phyloP scores from a whole-genome alignment of 179 eudicot species.

The Spergularia azorica region DNA sequence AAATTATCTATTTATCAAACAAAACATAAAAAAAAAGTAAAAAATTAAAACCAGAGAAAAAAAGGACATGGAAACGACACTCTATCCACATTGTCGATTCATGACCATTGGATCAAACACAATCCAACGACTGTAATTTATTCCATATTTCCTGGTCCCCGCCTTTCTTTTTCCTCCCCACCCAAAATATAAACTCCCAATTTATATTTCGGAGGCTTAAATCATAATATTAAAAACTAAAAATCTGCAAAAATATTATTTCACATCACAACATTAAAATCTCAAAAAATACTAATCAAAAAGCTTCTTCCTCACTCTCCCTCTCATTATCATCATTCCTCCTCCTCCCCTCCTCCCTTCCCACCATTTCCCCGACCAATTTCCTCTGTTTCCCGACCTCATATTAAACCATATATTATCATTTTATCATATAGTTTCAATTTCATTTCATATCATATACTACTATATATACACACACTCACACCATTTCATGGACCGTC shows the following conservation, averaged over 20 bases:
- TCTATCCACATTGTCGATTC: conserved; percentile 38
- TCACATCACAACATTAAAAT: neutral
- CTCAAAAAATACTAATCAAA: neutral
- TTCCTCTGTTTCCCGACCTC: neutral
- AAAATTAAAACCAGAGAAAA: neutral
- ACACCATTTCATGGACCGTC: neutral
- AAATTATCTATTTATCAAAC: too few relatives aligned
- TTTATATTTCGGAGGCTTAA: conserved; percentile 39
- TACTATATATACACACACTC: neutral
- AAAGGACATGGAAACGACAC: conserved; percentile 38
- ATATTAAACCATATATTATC: neutral
- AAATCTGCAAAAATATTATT: neutral
- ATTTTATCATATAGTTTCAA: neutral
- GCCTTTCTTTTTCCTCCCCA: neutral
- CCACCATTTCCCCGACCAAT: conserved; percentile 27
- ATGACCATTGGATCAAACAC: conserved; percentile 36
- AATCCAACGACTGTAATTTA: conserved; percentile 33
- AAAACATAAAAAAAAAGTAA: neutral
- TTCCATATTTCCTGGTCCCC: conserved; percentile 30
- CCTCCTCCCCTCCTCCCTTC: conserved; percentile 6
- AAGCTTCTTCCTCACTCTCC: neutral
- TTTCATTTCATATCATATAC: too few relatives aligned
- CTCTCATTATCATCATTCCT: neutral
- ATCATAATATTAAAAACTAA: neutral
- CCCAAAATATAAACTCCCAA: neutral